phyloP scores from a whole-genome alignment of 225 moss, liverwort and hornwort genomes.

The Ulota crispa region DNA sequence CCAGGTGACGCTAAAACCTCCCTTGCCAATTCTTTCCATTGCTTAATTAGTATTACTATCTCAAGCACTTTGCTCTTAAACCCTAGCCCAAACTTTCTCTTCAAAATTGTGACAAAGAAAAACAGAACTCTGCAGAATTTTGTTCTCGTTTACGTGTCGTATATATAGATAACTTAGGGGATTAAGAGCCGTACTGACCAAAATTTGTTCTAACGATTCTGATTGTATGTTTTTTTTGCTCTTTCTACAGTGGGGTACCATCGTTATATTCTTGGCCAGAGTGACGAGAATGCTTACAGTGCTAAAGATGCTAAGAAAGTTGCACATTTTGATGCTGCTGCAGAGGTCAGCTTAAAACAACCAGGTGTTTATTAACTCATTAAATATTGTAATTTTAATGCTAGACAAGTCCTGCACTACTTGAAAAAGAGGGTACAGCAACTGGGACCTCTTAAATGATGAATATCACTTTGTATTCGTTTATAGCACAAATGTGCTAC shows the following conservation, averaged over 20 bases:
- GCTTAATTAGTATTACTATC: too few relatives aligned
- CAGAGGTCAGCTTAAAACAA: conserved; percentile 48
- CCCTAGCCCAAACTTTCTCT: neutral
- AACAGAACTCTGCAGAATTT: neutral
- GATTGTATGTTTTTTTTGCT: neutral
- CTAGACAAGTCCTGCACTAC: neutral
- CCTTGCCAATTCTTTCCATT: neutral
- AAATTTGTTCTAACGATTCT: neutral
- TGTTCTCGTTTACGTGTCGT: too few relatives aligned
- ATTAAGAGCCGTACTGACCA: neutral
- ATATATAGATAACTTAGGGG: neutral
- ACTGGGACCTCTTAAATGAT: neutral
- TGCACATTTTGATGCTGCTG: conserved; percentile 49
- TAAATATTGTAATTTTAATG: neutral
- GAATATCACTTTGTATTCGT: neutral
- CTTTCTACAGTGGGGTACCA: conserved; percentile 58
- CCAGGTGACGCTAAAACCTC: conserved; percentile 54
- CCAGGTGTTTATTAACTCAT: neutral
- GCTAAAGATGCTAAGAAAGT: conserved; percentile 39
- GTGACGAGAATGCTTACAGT: conserved; percentile 8
- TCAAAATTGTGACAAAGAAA: neutral
- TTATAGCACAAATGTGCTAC: too few relatives aligned
- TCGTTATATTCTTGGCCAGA: conserved; percentile 45
- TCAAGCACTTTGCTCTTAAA: neutral
- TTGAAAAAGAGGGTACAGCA: neutral